Percentiles rank a stretch among this genome's conserved stretches.
phyloP scores from a whole-genome alignment of 306 rosid species.

The Cicer arietinum region DNA sequence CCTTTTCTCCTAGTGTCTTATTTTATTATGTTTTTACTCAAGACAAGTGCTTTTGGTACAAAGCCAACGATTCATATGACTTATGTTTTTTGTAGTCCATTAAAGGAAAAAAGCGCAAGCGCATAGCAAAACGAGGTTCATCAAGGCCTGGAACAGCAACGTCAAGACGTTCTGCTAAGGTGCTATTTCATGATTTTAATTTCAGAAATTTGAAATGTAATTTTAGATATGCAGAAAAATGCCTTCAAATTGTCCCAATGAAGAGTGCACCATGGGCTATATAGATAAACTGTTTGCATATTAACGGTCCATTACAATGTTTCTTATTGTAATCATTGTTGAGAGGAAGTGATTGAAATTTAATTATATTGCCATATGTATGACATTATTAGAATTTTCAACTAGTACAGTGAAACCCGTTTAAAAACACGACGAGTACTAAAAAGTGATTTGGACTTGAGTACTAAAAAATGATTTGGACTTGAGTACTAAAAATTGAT shows the following conservation, averaged over 20 bases:
- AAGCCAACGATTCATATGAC: slow-evolving; percentile 22
- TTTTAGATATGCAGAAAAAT: not conserved
- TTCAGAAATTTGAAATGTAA: slow-evolving; percentile 9
- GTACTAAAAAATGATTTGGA: no score
- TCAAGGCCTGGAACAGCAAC: slow-evolving; percentile 59
- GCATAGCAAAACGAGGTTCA: slow-evolving; percentile 60
- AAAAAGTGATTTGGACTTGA: no score
- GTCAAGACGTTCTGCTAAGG: slow-evolving; percentile 74
- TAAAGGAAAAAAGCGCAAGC: slow-evolving; percentile 70
- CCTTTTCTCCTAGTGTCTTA: not conserved
- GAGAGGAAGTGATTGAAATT: no score
- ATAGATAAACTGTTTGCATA: no score
- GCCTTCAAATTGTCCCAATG: not conserved
- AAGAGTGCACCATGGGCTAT: no score
- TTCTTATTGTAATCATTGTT: no score
- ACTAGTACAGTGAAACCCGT: no score
- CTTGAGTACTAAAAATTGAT: no score
- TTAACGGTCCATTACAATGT: no score
- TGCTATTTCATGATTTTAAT: slow-evolving; percentile 42
- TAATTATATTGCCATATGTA: no score
- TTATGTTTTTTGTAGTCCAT: slow-evolving; percentile 53
- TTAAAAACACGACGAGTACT: no score
- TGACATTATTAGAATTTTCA: no score
- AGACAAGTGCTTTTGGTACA: slow-evolving; percentile 4
- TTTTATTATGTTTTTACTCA: not conserved